A percentile compares a stretch with the other conserved stretches of the same genome.
These are phyloP conservation scores for Spongiforma sp. DNA, from an alignment of 1,284 basidiomycete species.

Conservation along the genomic window DNA sequence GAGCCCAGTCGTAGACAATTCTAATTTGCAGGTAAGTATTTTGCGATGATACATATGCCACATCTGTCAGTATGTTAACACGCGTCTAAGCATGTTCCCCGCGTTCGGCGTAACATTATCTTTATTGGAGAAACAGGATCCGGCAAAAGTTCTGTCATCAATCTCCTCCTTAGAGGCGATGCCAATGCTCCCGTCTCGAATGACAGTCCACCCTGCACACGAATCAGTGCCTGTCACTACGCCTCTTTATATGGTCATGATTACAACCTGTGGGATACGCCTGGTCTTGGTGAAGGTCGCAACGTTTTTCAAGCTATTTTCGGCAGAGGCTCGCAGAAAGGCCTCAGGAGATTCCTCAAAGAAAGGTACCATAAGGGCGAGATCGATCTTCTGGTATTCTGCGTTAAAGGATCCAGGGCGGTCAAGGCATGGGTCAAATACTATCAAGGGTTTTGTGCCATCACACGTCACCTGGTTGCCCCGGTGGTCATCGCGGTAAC, in stretches of 20 bases:
- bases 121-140: conserved; percentile 33
- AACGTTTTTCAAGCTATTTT: conserved; percentile 19
- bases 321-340: conserved; percentile 13
- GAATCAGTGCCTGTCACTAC: conserved; percentile 10
- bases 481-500: conserved; percentile 34
- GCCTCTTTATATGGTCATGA: conserved; percentile 6
- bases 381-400: conserved; percentile 37
- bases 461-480: conserved; percentile 27
- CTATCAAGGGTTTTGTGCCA: conserved; percentile 29
- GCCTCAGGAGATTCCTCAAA: conserved; percentile 26
- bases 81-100: neutral
- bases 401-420: conserved; percentile 31
- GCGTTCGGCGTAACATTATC: conserved; percentile 22
- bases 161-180: conserved; percentile 26
- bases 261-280: conserved; percentile 35
- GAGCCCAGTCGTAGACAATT: neutral
- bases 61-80: neutral
- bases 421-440: conserved; percentile 16
- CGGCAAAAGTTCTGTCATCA: conserved; percentile 38
- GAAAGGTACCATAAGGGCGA: conserved; percentile 23
- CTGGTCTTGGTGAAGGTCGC: conserved; percentile 26
- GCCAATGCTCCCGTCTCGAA: conserved; percentile 23
- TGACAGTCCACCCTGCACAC: conserved; percentile 29
- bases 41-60: neutral
- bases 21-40: no score